Base-by-base conservation (phyloP, 2,329 filamentous ascomycete genomes). In the Stachybotrys elegans region DNA sequence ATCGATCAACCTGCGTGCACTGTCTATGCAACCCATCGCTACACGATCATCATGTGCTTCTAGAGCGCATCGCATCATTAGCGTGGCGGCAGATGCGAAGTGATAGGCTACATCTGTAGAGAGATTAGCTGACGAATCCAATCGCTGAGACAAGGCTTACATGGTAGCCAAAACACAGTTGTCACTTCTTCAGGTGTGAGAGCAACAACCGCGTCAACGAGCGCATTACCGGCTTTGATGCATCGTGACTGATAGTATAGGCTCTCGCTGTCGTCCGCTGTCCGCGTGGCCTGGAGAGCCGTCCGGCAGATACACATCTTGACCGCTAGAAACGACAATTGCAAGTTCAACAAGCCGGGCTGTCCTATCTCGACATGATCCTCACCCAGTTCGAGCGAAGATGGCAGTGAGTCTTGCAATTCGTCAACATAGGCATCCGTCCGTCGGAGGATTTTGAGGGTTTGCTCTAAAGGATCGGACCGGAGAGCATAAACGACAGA, bases 131-230 rank as follows among this genome's bases (percentile, higher is more conserved):
- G n/a, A 16, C 13, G 25, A 6, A 21, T 39, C 22, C 13, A 35
- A 19, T 22, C 14, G 25, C 7, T 35, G 32, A 35, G 32, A 17
- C 32, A 35, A n/a, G n/a, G 23, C 40, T 45, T 41, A 45, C 43
- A 45, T 34, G 43, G 43, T 17, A 45, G 20, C 43, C 43, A 45
- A 20, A 45, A 45, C 4, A 21, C 43, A 16, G 32, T 22, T n/a
- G n/a, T n/a, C n/a, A 31, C 20, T 20, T 45, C 36, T 29, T 41
- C 31, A 5, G 14, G 12, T 5, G 14, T 17, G 4, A 40, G 37
- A 7, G 8, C 8, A 16, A 35, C 32, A 35, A 35, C 9, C 7
- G 16, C 9, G 7, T 35, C 32, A 8, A 16, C 9, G 8, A 35
- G 9, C 12, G 9, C 12, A 9, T 35, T 35, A 7, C 9, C 32